phyloP scores from a whole-genome alignment of 306 rosid species.

The Castanea mollissima region DNA sequence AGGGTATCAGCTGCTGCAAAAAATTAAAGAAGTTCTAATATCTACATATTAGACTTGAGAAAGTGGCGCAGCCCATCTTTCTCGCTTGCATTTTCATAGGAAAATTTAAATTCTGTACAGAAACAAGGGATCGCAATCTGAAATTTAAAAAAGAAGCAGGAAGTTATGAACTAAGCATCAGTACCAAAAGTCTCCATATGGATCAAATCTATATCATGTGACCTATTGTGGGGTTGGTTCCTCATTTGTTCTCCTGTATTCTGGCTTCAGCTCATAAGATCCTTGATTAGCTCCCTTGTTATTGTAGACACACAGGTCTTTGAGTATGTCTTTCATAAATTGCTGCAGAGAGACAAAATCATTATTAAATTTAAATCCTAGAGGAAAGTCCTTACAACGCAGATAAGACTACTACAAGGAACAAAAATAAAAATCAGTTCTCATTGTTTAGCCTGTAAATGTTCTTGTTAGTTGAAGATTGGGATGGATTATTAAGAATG shows the following conservation, averaged over 20 bases:
- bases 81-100: neutral
- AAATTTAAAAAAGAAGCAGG: neutral
- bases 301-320: slow-evolving; percentile 83
- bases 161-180: neutral
- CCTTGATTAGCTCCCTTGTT: slow-evolving; percentile 90
- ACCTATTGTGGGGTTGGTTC: slow-evolving; percentile 33
- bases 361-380: slow-evolving; percentile 6
- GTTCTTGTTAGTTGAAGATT: neutral
- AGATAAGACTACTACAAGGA: neutral
- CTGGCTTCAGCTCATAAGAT: slow-evolving; percentile 89
- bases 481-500: neutral
- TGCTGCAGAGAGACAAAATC: slow-evolving; percentile 55
- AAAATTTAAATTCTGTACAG: slow-evolving; percentile 3
- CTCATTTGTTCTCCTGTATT: slow-evolving; percentile 63
- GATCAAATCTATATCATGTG: slow-evolving; percentile 8
- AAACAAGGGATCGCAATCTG: neutral
- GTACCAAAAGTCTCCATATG: neutral
- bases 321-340: slow-evolving; percentile 87
- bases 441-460: neutral
- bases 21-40: neutral
- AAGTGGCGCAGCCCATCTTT: neutral
- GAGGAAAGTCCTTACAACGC: neutral
- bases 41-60: slow-evolving; percentile 4
- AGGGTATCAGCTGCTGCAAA: neutral
- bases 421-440: neutral